Conservation (phyloP, 768 basidiomycete genomes). For the Clathrus columnatus region DNA sequence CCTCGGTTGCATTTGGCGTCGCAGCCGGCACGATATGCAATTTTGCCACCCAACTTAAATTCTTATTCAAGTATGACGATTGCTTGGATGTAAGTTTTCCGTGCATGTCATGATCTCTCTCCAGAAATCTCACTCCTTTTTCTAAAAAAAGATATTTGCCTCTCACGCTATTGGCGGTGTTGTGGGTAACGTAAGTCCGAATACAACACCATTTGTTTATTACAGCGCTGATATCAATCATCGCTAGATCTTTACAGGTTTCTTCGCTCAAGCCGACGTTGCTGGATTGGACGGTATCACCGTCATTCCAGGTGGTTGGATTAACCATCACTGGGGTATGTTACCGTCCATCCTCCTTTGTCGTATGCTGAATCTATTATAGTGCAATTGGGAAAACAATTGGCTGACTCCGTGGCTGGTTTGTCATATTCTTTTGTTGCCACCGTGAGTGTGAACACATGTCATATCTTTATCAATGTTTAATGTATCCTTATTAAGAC, state of each 20-base stretch:
- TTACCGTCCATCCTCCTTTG: not conserved
- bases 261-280: conserved; percentile 73
- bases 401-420: conserved; percentile 65
- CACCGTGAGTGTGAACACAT: conserved; percentile 29
- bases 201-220: not conserved
- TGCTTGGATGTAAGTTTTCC: conserved; percentile 57
- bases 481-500: conserved; percentile 26
- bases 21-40: conserved; percentile 81
- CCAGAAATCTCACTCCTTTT: not conserved
- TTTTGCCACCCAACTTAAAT: conserved; percentile 94
- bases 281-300: conserved; percentile 72
- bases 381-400: conserved; percentile 76
- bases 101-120: conserved; percentile 9
- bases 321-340: conserved; percentile 55
- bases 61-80: conserved; percentile 66
- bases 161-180: conserved; percentile 73
- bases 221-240: not conserved
- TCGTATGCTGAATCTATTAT: conserved; percentile 1
- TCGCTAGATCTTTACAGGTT: conserved; percentile 55
- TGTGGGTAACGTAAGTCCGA: conserved; percentile 47
- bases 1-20: conserved; percentile 79
- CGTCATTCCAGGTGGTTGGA: conserved; percentile 68
- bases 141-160: conserved; percentile 66
- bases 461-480: not conserved
- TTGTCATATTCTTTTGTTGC: conserved; percentile 65